These are phyloP conservation scores for Aquilaria yunnanensis DNA, from an alignment of 345 rosid species.

Conservation along the genomic window DNA sequence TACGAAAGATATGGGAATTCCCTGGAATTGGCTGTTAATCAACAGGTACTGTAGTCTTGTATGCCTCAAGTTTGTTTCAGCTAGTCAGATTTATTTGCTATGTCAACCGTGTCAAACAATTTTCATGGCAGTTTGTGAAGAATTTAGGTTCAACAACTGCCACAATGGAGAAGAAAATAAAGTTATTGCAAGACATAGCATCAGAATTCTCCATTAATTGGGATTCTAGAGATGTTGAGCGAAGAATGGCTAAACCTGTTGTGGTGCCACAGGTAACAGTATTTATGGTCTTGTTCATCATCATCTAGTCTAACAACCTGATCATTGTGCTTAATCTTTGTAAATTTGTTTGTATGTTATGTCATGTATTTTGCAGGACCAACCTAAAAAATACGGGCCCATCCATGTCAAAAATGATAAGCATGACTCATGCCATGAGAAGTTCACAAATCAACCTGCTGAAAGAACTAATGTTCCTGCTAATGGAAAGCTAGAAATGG, in stretches of 20 bases:
- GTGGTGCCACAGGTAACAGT: constrained; percentile 38
- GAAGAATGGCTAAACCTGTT: constrained; percentile 35
- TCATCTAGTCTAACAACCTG: too few species aligned
- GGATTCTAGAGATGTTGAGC: constrained; percentile 64
- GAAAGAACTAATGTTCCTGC: constrained; percentile 18
- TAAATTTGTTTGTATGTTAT: not conserved
- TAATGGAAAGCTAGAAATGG: constrained; percentile 20
- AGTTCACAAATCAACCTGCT: constrained; percentile 21
- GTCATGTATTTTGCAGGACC: constrained; percentile 38
- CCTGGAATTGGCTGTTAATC: constrained; percentile 53
- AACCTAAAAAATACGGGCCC: constrained; percentile 26
- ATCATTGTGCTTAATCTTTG: too few species aligned
- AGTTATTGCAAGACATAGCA: constrained; percentile 72
- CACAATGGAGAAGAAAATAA: constrained; percentile 55
- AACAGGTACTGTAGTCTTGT: constrained; percentile 42
- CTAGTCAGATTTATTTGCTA: too few species aligned
- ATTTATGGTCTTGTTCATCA: constrained; percentile 10
- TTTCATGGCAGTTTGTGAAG: constrained; percentile 54
- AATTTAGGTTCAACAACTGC: constrained; percentile 47
- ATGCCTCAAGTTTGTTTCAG: too few species aligned
- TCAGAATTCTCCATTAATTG: constrained; percentile 69
- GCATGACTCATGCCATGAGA: constrained; percentile 28
- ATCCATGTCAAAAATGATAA: constrained; percentile 21
- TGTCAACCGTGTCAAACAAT: not conserved
- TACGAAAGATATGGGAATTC: constrained; percentile 74